phyloP scores from a whole-genome alignment of 2,329 filamentous ascomycete species.

The Phialophora chinensis region DNA sequence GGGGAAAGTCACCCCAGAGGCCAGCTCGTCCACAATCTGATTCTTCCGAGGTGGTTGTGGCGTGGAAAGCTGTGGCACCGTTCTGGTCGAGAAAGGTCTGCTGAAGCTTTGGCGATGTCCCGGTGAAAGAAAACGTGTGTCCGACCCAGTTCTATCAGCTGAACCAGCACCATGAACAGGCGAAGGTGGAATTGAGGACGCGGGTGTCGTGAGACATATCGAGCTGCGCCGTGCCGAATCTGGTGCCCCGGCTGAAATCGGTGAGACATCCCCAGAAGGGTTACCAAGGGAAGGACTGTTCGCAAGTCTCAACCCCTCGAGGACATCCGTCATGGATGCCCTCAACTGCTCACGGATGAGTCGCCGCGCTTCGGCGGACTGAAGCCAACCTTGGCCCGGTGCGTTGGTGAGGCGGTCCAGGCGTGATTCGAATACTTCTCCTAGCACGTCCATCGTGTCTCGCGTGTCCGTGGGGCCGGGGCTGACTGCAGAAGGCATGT shows the following conservation, averaged over 20 bases:
- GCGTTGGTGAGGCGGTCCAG: slow-evolving; percentile 27
- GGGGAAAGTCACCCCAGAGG: slow-evolving; percentile 19
- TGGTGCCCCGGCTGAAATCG: slow-evolving; percentile 19
- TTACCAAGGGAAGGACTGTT: slow-evolving; percentile 20
- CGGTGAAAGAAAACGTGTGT: slow-evolving; percentile 22
- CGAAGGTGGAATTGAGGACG: slow-evolving; percentile 27
- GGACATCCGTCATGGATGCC: slow-evolving; percentile 29
- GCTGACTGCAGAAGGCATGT: slow-evolving; percentile 10
- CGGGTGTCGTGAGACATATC: slow-evolving; percentile 26
- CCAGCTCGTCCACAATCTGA: not conserved
- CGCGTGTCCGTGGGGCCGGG: slow-evolving; percentile 18
- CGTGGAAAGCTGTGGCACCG: slow-evolving; percentile 5
- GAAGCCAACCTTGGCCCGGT: slow-evolving; percentile 31
- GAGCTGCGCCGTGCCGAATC: slow-evolving; percentile 27
- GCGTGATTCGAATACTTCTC: slow-evolving; percentile 32
- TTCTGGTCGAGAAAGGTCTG: slow-evolving; percentile 27
- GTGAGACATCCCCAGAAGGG: slow-evolving; percentile 25
- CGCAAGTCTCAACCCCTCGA: slow-evolving; percentile 19
- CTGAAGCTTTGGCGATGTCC: slow-evolving; percentile 32
- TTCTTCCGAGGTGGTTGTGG: slow-evolving; percentile 6
- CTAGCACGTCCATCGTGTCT: slow-evolving; percentile 27
- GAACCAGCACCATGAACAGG: slow-evolving; percentile 22
- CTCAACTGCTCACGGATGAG: slow-evolving; percentile 31
- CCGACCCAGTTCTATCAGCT: slow-evolving; percentile 3
- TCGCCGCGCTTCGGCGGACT: slow-evolving; percentile 21